These are phyloP conservation scores for Hippophae rhamnoides DNA, from an alignment of 306 rosid genomes.

Conservation along the genomic window DNA sequence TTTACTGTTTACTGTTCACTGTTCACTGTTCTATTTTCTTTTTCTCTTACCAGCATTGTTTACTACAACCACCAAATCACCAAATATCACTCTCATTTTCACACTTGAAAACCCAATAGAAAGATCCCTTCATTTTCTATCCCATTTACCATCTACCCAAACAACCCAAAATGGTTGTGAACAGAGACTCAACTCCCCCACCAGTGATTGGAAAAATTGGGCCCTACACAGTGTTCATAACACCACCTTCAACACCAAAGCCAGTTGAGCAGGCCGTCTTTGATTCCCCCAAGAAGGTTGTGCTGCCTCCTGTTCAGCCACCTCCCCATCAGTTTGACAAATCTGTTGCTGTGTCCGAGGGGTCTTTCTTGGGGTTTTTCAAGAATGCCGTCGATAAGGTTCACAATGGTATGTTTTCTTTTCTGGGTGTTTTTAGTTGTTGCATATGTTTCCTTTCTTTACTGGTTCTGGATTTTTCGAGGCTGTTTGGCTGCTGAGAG, in stretches of 20 bases:
- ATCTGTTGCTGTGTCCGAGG: constrained; percentile 24
- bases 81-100: not conserved
- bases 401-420: constrained; percentile 48
- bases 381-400: constrained; percentile 68
- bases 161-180: constrained; percentile 48
- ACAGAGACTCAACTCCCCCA: constrained; percentile 67
- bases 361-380: constrained; percentile 53
- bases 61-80: not conserved
- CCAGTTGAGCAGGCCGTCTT: constrained; percentile 34
- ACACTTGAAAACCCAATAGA: constrained; percentile 3
- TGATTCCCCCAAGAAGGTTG: constrained; percentile 58
- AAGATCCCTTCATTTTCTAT: not conserved
- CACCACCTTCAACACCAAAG: constrained; percentile 80
- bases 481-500: not conserved
- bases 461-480: not conserved
- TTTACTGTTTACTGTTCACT: too few relatives aligned
- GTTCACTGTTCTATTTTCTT: too few relatives aligned
- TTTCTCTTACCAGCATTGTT: too few relatives aligned
- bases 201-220: constrained; percentile 92
- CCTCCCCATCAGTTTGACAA: constrained; percentile 79
- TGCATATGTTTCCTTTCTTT: not conserved
- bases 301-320: constrained; percentile 53
- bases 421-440: not conserved
- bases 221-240: constrained; percentile 95
- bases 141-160: constrained; percentile 9